Conservation (phyloP, 75 land plant genomes). For the Selaginella tamariscina region DNA sequence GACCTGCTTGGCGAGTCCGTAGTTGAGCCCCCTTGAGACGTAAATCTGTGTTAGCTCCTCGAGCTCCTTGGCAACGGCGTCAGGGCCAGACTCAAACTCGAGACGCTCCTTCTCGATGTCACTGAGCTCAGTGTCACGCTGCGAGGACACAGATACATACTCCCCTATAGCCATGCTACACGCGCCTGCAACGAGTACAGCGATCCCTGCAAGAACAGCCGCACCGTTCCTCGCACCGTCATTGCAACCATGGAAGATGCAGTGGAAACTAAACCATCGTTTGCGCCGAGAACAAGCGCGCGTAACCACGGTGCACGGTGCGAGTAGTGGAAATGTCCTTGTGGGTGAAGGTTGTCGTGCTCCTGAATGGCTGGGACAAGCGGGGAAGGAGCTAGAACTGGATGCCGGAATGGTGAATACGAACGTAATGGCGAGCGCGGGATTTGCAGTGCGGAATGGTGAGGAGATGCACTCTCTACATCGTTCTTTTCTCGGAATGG, state of each 20-base stretch:
- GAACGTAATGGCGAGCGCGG: neutral
- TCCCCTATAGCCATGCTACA: slow-evolving; percentile 51
- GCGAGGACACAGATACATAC: slow-evolving; percentile 39
- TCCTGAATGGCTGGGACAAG: neutral
- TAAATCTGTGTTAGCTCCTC: slow-evolving; percentile 22
- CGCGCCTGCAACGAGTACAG: slow-evolving; percentile 43
- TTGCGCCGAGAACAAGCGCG: slow-evolving; percentile 5
- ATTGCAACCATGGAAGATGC: neutral
- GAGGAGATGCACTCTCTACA: neutral
- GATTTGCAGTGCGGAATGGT: neutral
- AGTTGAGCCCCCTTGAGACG: slow-evolving; percentile 15
- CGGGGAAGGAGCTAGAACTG: neutral
- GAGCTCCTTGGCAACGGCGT: slow-evolving; percentile 14
- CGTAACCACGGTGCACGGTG: slow-evolving; percentile 7
- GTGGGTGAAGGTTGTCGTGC: neutral
- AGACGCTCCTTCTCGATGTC: slow-evolving; percentile 17
- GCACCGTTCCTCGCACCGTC: neutral
- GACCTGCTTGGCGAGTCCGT: slow-evolving; percentile 14
- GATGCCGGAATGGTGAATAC: neutral
- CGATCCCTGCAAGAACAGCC: slow-evolving; percentile 31
- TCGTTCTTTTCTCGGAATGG: neutral
- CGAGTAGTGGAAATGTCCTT: neutral
- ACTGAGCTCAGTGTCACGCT: slow-evolving; percentile 32
- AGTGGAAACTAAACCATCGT: slow-evolving; percentile 6
- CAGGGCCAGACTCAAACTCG: slow-evolving; percentile 16